Evolutionary conservation across 2,329 filamentous ascomycete genomes (phyloP).

Genomic region (Cadophora malorum): DNA sequence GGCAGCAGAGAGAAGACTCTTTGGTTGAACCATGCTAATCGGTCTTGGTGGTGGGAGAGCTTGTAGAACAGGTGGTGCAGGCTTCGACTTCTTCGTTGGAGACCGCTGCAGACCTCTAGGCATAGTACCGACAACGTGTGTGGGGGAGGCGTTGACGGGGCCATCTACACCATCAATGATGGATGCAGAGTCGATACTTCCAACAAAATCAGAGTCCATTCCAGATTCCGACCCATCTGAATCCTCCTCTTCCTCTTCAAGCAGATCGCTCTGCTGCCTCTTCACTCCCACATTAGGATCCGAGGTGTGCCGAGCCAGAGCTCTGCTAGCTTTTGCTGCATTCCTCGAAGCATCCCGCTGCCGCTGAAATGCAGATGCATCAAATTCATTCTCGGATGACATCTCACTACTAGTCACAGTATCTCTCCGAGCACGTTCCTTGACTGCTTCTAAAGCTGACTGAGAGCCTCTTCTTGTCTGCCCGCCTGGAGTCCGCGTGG

Average conservation of each 20-base stretch:
- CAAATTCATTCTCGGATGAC: slow-evolving; percentile 82
- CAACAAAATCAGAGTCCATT: slow-evolving; percentile 68
- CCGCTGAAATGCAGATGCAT: slow-evolving; percentile 68
- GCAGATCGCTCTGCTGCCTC: slow-evolving; percentile 49
- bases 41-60: slow-evolving; percentile 74
- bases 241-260: slow-evolving; percentile 59
- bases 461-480: slow-evolving; percentile 69
- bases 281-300: slow-evolving; percentile 51
- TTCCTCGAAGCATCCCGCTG: slow-evolving; percentile 66
- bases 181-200: slow-evolving; percentile 73
- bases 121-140: slow-evolving; percentile 67
- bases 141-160: slow-evolving; percentile 59
- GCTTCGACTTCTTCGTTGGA: slow-evolving; percentile 68
- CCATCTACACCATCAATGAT: slow-evolving; percentile 71
- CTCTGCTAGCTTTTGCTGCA: slow-evolving; percentile 59
- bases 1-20: slow-evolving; percentile 73
- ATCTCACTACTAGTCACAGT: slow-evolving; percentile 84
- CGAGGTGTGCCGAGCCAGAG: slow-evolving; percentile 60
- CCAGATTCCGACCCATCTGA: slow-evolving; percentile 67
- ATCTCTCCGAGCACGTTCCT: slow-evolving; percentile 72
- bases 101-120: slow-evolving; percentile 65
- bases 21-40: slow-evolving; percentile 71
- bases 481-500: slow-evolving; percentile 53
- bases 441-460: slow-evolving; percentile 72
- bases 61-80: slow-evolving; percentile 62